A percentile compares a stretch with the other conserved stretches of the same genome.
These are phyloP conservation scores for Mycena leptocephala DNA, from an alignment of 768 basidiomycete species.

Conservation along the genomic window DNA sequence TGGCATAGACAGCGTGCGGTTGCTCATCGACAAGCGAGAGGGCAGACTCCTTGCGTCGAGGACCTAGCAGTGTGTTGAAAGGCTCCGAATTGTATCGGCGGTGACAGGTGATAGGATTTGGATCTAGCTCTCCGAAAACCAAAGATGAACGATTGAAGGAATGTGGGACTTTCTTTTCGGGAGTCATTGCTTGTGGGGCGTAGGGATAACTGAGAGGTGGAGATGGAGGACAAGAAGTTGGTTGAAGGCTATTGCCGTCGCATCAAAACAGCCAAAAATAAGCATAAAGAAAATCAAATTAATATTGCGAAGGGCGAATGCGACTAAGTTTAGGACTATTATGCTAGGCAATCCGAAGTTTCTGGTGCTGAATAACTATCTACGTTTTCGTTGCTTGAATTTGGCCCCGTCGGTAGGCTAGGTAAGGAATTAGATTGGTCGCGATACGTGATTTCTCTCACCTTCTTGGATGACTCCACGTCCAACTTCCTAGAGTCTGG, in stretches of 20 bases:
- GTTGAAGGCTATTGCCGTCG: not conserved
- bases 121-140: not conserved
- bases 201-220: not conserved
- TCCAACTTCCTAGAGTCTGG: conserved; percentile 20
- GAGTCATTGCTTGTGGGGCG: conserved; percentile 1
- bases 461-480: conserved; percentile 20
- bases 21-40: not conserved
- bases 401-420: conserved; percentile 18
- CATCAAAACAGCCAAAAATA: not conserved
- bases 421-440: not conserved
- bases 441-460: not conserved
- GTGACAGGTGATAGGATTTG: not conserved
- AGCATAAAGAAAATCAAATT: not conserved
- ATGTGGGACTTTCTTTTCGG: not conserved
- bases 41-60: not conserved
- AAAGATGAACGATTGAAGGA: conserved; percentile 20
- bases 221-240: not conserved
- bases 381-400: conserved; percentile 30
- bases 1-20: not conserved
- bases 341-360: no score
- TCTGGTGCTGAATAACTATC: conserved; percentile 4
- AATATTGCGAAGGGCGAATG: no score
- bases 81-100: conserved; percentile 28
- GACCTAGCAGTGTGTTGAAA: not conserved
- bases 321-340: no score